Conservation (phyloP, 2,329 filamentous ascomycete genomes). For the Exserohilum turcica region DNA sequence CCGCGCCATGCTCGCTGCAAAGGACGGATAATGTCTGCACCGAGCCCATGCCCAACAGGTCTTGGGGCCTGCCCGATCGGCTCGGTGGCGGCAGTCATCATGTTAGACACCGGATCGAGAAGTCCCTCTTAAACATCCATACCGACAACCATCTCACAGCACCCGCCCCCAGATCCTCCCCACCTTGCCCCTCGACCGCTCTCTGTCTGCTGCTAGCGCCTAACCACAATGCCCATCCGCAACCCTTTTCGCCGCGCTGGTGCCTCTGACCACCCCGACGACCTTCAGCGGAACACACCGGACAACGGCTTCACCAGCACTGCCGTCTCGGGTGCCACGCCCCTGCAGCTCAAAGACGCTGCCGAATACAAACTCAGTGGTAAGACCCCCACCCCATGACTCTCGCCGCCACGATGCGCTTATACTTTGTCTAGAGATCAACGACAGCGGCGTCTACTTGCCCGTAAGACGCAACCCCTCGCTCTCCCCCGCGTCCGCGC, state of each 20-base stretch:
- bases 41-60: slow-evolving; percentile 13
- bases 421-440: slow-evolving; percentile 71
- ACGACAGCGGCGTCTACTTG: slow-evolving; percentile 92
- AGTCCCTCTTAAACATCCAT: slow-evolving; percentile 15
- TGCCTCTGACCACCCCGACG: slow-evolving; percentile 40
- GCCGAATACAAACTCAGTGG: slow-evolving; percentile 60
- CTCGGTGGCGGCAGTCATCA: slow-evolving; percentile 23
- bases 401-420: slow-evolving; percentile 28
- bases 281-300: slow-evolving; percentile 37
- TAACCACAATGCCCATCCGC: slow-evolving; percentile 47
- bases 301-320: slow-evolving; percentile 43
- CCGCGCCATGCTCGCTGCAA: slow-evolving; percentile 10
- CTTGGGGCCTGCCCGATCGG: slow-evolving; percentile 25
- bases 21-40: slow-evolving; percentile 14
- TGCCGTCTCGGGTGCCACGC: slow-evolving; percentile 45
- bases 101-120: slow-evolving; percentile 18
- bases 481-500: no score
- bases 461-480: slow-evolving; percentile 66
- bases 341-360: slow-evolving; percentile 52
- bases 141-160: slow-evolving; percentile 21
- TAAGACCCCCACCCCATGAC: slow-evolving; percentile 36
- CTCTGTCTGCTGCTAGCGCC: slow-evolving; percentile 18
- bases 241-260: slow-evolving; percentile 49
- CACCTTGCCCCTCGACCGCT: slow-evolving; percentile 22
- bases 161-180: slow-evolving; percentile 25